A percentile compares a stretch with the other conserved stretches of the same genome.
These are phyloP conservation scores for Corynascus novoguineensis DNA, from an alignment of 495 filamentous ascomycete species.

Conservation along the genomic window DNA sequence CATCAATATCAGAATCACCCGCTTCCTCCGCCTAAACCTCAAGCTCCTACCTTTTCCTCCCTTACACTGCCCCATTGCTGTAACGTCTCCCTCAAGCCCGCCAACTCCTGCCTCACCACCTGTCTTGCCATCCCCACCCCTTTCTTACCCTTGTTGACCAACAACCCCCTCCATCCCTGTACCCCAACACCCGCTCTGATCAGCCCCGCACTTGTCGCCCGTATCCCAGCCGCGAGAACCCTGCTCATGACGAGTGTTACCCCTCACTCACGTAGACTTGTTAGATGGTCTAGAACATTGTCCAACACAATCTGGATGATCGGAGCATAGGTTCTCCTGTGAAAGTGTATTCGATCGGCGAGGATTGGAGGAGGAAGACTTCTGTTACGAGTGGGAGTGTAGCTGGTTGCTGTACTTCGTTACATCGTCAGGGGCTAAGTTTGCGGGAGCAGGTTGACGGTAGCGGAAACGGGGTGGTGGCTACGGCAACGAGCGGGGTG, in stretches of 20 bases:
- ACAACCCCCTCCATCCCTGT: no score
- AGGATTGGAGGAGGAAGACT: background rate
- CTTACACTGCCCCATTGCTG: no score
- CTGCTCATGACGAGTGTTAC: background rate
- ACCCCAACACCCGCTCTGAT: no score
- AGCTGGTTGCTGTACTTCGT: no score
- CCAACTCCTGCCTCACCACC: background rate
- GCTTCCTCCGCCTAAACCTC: background rate
- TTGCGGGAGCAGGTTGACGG: no score
- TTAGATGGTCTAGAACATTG: background rate
- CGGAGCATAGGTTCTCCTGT: background rate
- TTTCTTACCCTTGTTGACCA: no score
- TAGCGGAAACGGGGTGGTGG: no score
- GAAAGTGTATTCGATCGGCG: background rate
- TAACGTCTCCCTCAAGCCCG: background rate
- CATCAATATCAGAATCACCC: no score
- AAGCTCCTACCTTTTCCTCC: background rate
- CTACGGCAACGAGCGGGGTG: no score
- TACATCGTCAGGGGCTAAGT: no score
- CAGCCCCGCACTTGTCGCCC: background rate
- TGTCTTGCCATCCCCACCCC: background rate
- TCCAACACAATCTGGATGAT: slow-evolving; percentile 7
- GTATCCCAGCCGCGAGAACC: background rate
- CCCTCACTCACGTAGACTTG: background rate
- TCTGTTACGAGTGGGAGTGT: no score